Base-by-base conservation (phyloP, 495 filamentous ascomycete species). In the Penicillium paxilli region DNA sequence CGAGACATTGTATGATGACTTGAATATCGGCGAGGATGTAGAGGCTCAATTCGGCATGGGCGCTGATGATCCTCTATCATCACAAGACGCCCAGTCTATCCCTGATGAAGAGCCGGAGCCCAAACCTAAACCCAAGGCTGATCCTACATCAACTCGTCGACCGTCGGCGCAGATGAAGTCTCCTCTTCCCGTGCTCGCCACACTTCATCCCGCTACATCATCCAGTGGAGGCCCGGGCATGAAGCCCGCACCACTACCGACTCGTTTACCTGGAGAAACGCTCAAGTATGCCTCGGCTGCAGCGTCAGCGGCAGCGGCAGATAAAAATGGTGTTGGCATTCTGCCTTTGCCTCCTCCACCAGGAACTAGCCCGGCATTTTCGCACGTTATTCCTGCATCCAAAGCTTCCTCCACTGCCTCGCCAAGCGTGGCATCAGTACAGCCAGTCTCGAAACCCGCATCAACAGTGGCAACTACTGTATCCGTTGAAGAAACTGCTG, bases 201-300 rank as follows among this genome's bases (percentile, higher is more conserved):
- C 94, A 12, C 75, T 98, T 47, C 72, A 71, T 54, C 69, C 73
- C 44, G 65, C 73, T 20, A 67, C 70, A 7, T 70, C 86, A 44
- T 74, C 87, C 1, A 86, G 70, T 59, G 77, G 85, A 47, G 80
- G 79, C 49, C 90, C 83, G 63, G 81, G 83, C 59, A 81, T 98
- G 94, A 98, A 98, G 71, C 92, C 94, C 16, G 94, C 95, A 12
- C 88, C 93, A 11, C 63, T 90, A 61, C 95, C 94, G 7, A 84
- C 89, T 37, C 85, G 91, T 62, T 81, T 89, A 3, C 87, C 92
- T 21, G 92, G 90, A 26, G 93, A 98, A 66, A 89, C 89, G 0
- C 76, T 98, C 59, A 97, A 97, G 71, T 98, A 98, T 68, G 94
- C 95, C 25, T 96, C 94, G 17, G 94, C 94, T 0, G 94, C 94